Evolutionary conservation across 352 stramenopile genomes (phyloP), one percentile per base, ranked within the genome.

Genomic region (Globisporangium paroecandrum): DNA sequence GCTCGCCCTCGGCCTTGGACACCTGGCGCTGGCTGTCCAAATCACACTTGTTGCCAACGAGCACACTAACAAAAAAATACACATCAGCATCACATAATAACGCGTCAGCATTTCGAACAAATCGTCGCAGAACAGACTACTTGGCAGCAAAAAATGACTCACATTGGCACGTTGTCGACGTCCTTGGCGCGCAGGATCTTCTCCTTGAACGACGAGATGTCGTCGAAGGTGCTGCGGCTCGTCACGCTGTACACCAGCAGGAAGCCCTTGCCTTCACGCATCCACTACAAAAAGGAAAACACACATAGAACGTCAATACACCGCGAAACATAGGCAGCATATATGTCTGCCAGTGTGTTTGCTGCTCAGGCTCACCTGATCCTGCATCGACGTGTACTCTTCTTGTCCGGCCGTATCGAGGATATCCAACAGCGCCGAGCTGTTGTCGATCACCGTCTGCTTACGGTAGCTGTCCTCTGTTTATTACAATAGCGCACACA

Each of bases 401-500:
- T 97, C 91, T 74, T 97, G 91, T 10, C 91, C 91, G 25, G 91
- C 91, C 57, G 91, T 97, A 88, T 97, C 91, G 38, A 97, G 77
- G 63, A 97, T 96, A 58, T 97, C 89, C 46, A 97, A 77, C 68
- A 95, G 73, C 64, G 89, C 88, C 57, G 85, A 82, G 58, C 83
- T 79, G 60, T 85, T 81, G 72, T 97, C 91, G 27, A 97, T 93
- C 34, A 85, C 87, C 34, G 93, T 89, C 70, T 94, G 90, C 78
- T 97, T 97, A 60, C 89, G 79, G 77, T 97, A 97, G 74, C 90
- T 96, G 74, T 97, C 91, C 85, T 97, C 91, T 32, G 29, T 32
- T 29, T 32, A 32, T 32, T 32, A 32, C 29, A 32, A 32, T 8
- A 32, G 29, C 29, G 29, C 29, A 8, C 29, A 32, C 29, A 32